Base-by-base conservation (phyloP, 2,329 filamentous ascomycete species). In the Phialemoniopsis sp. region DNA sequence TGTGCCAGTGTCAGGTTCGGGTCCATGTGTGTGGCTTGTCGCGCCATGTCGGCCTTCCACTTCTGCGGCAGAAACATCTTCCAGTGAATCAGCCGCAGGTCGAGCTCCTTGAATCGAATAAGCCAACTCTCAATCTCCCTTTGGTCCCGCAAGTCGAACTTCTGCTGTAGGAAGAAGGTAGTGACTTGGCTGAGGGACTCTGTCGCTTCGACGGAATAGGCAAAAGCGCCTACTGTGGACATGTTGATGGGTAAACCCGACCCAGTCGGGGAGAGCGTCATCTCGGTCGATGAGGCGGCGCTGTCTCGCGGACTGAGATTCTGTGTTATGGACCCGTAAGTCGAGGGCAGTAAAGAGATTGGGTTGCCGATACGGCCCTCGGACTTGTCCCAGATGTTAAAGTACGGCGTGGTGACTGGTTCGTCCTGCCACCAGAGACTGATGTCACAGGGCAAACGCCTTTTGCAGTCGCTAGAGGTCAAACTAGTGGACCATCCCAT, bases 1-100 rank as follows among this genome's bases (percentile, higher is more conserved):
- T 72, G 67, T 0, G 68, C 68, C 0, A 71, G 47, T 0, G 68
- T 71, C 12, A 72, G 50, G 30, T 72, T 72, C 0, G 68, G 68
- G 38, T 72, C 68, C 56, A 68, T 69, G 14, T 29, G 38, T 40
- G 36, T 39, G 8, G 47, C 48, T 33, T 69, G 66, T 3, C 66
- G 47, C 7, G 62, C 64, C 17, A 66, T 63, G 1, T 59, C 57
- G 17, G 57, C 60, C 33, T 61, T 62, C 64, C 68, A 68, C 42
- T 63, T 59, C 29, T 58, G 58, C 3, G 66, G 65, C 1, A 68
- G 53, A 21, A 65, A 63, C 58, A 69, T 63, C 33, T 70, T 70
- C 67, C 59, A 67, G 46, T 68, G 64, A 1, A 72, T 64, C 0
- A 72, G 53, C 0, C 66, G 60, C 1, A 72, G 44, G 42, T 72